Evolutionary conservation across 2,329 filamentous ascomycete species (phyloP), one percentile per base, ranked within the genome.

Genomic region (Rhynchosporium agropyri): DNA sequence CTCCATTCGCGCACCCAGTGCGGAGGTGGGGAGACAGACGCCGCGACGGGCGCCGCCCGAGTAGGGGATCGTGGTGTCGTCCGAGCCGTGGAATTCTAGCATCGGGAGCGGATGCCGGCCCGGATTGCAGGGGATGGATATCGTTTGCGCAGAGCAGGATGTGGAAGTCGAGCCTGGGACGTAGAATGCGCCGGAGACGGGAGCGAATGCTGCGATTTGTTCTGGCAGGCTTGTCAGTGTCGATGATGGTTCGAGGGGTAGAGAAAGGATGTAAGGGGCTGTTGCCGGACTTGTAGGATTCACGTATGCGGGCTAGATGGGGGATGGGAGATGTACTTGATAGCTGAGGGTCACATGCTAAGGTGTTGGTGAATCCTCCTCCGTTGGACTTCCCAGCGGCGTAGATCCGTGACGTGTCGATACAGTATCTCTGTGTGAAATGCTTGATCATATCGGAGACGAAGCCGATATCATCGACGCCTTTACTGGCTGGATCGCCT

Each of bases 31-130:
- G 53, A 82, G 65, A 57, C 76, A 77, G 0, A 78, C 79, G 1
- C 76, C 76, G 2, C 76, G 74, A 3, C 79, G 76, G 42, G 74
- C 74, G 1, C 76, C 78, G 1, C 81, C 81, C 2, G 69, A 62
- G 63, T 82, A 83, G 0, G 72, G 66, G 40, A 84, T 81, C 0
- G 76, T 80, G 3, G 65, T 73, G 68, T 84, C 82, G 2, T 67
- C 74, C 2, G 76, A 77, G n/a, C 81, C 81, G 68, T 84, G 82
- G 58, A 83, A 79, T 48, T 81, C 79, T 8, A 84, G 70, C 9
- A 84, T 74, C 1, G 81, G 80, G 3, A 82, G 62, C 3, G 75
- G 68, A 0, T 58, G 66, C 43, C 75, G 72, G 2, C 68, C 72
- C 0, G 78, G 75, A 2, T 65, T 70, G 71, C 79, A 82, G n/a